These are phyloP conservation scores for Fusarium sororula DNA, from an alignment of 2,329 filamentous ascomycete genomes.

Conservation along the genomic window DNA sequence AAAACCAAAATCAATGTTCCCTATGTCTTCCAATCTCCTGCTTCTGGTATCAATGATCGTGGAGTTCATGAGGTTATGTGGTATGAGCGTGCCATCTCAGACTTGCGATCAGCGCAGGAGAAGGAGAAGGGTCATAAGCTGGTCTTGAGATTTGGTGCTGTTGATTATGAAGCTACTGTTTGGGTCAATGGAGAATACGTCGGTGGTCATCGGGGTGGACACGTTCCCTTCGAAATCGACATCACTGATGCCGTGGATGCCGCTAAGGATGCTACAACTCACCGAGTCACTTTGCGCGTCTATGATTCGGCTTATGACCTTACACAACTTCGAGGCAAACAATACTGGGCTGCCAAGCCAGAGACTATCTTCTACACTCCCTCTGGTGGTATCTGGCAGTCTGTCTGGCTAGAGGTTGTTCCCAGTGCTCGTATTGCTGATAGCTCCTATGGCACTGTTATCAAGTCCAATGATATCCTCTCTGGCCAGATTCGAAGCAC, in stretches of 20 bases:
- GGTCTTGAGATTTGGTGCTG: conserved; percentile 66
- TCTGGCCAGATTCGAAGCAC: conserved; percentile 60
- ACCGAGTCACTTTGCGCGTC: conserved; percentile 64
- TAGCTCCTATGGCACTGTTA: conserved; percentile 65
- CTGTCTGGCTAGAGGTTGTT: conserved; percentile 65
- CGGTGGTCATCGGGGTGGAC: conserved; percentile 65
- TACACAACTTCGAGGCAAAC: conserved; percentile 73
- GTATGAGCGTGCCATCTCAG: conserved; percentile 66
- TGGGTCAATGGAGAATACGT: conserved; percentile 64
- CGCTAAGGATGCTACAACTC: conserved; percentile 33
- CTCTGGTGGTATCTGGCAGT: conserved; percentile 67
- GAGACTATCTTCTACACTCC: conserved; percentile 70
- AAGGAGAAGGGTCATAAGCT: conserved; percentile 53
- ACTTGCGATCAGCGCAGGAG: conserved; percentile 57
- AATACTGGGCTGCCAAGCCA: conserved; percentile 70
- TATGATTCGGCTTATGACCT: conserved; percentile 72
- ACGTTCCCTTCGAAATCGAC: conserved; percentile 68
- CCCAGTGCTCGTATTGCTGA: conserved; percentile 62
- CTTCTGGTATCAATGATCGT: conserved; percentile 69
- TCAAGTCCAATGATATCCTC: conserved; percentile 63
- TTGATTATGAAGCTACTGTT: conserved; percentile 68
- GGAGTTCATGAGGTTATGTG: conserved; percentile 73
- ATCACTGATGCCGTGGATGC: conserved; percentile 58
- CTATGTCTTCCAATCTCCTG: conserved; percentile 71
- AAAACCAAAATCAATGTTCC: conserved; percentile 69